Evolutionary conservation across 306 rosid species (phyloP), one percentile per base, ranked within the genome.

Genomic region (Dryas drummondii): DNA sequence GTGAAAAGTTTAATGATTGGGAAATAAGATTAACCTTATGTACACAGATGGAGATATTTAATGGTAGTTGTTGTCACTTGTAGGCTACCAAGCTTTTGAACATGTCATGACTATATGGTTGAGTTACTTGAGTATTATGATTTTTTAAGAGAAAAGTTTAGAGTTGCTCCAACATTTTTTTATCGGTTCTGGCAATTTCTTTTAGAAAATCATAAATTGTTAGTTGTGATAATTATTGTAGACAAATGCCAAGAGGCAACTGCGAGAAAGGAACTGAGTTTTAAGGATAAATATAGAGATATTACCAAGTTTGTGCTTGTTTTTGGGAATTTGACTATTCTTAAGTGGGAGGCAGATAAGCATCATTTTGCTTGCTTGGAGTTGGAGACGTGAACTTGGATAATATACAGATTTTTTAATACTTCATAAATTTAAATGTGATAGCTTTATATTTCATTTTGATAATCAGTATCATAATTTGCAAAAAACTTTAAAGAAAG

Each of bases 61-160:
- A 4, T 14, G 44, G 54, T 9, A 41, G 52, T 46, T 56, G 41
- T 37, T 19, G 42, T 55, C 75, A 19, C 52, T 22, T 19, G 49
- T 71, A 15, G 12, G 49, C 11, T 27, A 27, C 44, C 11, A 19
- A 57, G 40, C 37, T 57, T 32, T 2, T 27, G n/a, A 59, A 41
- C 68, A 62, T 48, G 49, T 75, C 15, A 41, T 52, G 79, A 46
- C 27, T 64, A 10, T 16, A 15, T 75, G 71, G 57, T 68, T 50
- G 44, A 68, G 10, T 6, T 40, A 32, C 37, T 63, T n/a, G 4
- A 41, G 44, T 41, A 11, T 55, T 46, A 27, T 54, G 53, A 56
- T 48, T 56, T 46, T 45, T 37, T 59, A 60, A 46, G 42, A 47
- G 46, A 51, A 37, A 78, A 26, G 9, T n/a, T 78, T n/a, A 5